phyloP scores from a whole-genome alignment of 2,329 filamentous ascomycete genomes.

The Cladophialophora bantiana region DNA sequence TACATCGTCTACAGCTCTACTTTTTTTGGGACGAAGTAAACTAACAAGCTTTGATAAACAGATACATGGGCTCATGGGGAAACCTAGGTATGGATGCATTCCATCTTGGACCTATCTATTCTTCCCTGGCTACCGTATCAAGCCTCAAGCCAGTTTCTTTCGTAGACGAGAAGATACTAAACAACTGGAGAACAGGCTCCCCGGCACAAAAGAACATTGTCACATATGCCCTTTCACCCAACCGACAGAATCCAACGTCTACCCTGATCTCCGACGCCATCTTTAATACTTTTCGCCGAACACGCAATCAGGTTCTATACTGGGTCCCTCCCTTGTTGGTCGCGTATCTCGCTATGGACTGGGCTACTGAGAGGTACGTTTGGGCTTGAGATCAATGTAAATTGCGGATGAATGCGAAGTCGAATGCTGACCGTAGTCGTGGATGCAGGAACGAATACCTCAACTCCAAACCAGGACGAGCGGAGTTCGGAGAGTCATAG shows the following conservation, averaged over 20 bases:
- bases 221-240: slow-evolving; percentile 79
- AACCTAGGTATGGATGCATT: slow-evolving; percentile 66
- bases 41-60: slow-evolving; percentile 50
- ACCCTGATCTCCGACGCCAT: slow-evolving; percentile 79
- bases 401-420: background rate
- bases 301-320: slow-evolving; percentile 86
- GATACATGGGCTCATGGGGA: slow-evolving; percentile 78
- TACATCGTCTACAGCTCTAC: slow-evolving; percentile 2
- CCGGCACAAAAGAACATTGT: slow-evolving; percentile 67
- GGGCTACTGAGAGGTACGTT: slow-evolving; percentile 86
- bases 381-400: background rate
- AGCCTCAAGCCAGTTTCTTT: slow-evolving; percentile 1
- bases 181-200: slow-evolving; percentile 47
- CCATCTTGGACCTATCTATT: slow-evolving; percentile 1
- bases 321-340: slow-evolving; percentile 78
- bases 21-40: slow-evolving; percentile 3
- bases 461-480: slow-evolving; percentile 57
- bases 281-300: slow-evolving; percentile 94
- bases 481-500: slow-evolving; percentile 20
- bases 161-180: slow-evolving; percentile 12
- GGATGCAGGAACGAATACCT: slow-evolving; percentile 57
- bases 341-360: slow-evolving; percentile 84
- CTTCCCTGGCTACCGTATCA: background rate
- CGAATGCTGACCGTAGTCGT: slow-evolving; percentile 8
- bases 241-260: slow-evolving; percentile 87